Percentiles rank a stretch among this genome's conserved stretches.
Evolutionary conservation across 2,329 filamentous ascomycete genomes (phyloP).

Genomic region (Epichloe scottii): DNA sequence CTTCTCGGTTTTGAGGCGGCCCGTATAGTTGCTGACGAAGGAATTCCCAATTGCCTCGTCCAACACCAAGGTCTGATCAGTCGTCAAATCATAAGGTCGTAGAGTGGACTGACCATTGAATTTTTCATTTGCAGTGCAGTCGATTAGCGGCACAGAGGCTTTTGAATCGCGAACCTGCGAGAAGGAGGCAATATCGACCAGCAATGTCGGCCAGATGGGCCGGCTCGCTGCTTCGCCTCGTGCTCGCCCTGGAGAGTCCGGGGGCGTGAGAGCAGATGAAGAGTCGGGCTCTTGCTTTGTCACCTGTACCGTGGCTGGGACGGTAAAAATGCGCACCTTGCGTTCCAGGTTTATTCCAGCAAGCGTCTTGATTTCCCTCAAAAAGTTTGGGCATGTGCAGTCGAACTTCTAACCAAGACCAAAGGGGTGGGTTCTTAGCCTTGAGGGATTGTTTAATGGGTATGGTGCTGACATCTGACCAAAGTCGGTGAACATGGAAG

Average conservation of each 20-base stretch:
- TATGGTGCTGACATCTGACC: conserved; percentile 44
- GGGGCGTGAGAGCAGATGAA: conserved; percentile 24
- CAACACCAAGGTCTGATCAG: conserved; percentile 66
- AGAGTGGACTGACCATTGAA: conserved; percentile 66
- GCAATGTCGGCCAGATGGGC: conserved; percentile 28
- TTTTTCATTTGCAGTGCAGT: conserved; percentile 60
- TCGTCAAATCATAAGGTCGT: conserved; percentile 52
- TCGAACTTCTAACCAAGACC: conserved; percentile 58
- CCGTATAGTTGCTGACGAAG: conserved; percentile 41
- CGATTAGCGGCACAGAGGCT: conserved; percentile 24
- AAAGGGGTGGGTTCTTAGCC: conserved; percentile 46
- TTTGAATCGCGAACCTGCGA: conserved; percentile 16
- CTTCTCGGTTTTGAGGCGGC: conserved; percentile 22
- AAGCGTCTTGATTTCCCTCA: conserved; percentile 59
- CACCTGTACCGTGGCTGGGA: conserved; percentile 33
- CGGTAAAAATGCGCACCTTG: conserved; percentile 67
- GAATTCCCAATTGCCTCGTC: conserved; percentile 60
- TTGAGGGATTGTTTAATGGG: conserved; percentile 46
- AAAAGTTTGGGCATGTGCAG: conserved; percentile 55
- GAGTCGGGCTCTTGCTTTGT: conserved; percentile 22
- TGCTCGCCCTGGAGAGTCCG: conserved; percentile 24
- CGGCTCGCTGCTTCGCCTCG: conserved; percentile 12
- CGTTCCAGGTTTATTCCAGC: conserved; percentile 54
- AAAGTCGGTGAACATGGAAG: conserved; percentile 73
- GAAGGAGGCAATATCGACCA: conserved; percentile 44